Conservation (phyloP, 495 filamentous ascomycete genomes). For the Aspergillus carlsbadensis region DNA sequence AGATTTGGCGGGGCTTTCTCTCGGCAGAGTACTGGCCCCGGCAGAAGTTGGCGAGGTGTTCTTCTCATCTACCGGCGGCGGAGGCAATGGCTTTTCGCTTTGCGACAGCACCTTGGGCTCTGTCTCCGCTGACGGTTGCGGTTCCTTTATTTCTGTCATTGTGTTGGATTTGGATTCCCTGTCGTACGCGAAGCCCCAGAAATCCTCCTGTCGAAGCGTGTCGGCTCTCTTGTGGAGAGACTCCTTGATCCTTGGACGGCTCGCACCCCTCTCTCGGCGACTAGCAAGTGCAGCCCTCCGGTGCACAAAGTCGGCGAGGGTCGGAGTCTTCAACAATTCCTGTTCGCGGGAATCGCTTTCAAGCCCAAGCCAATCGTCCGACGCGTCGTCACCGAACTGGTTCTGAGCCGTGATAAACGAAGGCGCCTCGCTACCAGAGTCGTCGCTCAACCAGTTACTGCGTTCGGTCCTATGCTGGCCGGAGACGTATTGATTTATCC, state of each 20-base stretch:
- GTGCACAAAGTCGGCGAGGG: constrained; percentile 39
- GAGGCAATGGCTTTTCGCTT: constrained; percentile 48
- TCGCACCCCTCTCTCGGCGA: constrained; percentile 15
- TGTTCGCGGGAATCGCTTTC: constrained; percentile 41
- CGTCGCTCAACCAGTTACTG: constrained; percentile 75
- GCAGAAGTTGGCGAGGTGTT: not conserved
- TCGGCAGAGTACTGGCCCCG: constrained; percentile 17
- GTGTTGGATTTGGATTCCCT: constrained; percentile 35
- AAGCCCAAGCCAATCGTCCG: constrained; percentile 46
- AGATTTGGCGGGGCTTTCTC: constrained; percentile 18
- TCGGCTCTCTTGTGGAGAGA: constrained; percentile 57
- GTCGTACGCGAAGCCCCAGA: constrained; percentile 50
- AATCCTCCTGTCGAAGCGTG: constrained; percentile 61
- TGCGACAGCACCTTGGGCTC: constrained; percentile 21
- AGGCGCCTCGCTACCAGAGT: constrained; percentile 54
- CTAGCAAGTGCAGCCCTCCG: constrained; percentile 19
- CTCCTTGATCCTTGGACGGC: constrained; percentile 45
- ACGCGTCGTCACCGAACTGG: constrained; percentile 43
- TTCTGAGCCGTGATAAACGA: constrained; percentile 46
- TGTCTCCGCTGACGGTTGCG: constrained; percentile 24
- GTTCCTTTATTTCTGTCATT: constrained; percentile 36
- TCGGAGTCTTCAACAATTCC: constrained; percentile 45
- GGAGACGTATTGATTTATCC: constrained; percentile 72
- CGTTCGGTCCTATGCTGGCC: constrained; percentile 60
- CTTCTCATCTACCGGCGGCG: constrained; percentile 38